phyloP scores from a whole-genome alignment of 2,329 filamentous ascomycete species.

The Whalleya microplaca region DNA sequence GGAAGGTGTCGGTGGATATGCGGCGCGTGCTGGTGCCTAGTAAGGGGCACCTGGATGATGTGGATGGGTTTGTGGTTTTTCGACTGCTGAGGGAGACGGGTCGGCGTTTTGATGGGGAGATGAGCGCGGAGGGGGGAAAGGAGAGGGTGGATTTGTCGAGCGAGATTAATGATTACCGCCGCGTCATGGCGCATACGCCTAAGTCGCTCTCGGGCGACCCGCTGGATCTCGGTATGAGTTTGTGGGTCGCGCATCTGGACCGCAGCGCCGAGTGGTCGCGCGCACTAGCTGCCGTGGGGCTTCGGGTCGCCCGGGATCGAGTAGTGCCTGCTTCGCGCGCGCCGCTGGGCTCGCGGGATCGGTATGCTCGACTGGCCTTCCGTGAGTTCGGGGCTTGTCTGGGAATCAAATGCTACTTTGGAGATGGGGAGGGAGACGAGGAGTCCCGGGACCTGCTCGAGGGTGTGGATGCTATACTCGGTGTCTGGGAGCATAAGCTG shows the following conservation, averaged over 20 bases:
- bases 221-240: constrained; percentile 62
- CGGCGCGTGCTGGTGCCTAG: constrained; percentile 49
- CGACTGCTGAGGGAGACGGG: constrained; percentile 50
- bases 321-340: constrained; percentile 32
- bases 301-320: constrained; percentile 31
- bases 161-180: constrained; percentile 57
- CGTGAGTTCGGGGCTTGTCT: constrained; percentile 58
- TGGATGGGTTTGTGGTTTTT: constrained; percentile 57
- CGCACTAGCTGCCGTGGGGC: constrained; percentile 37
- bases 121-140: no score
- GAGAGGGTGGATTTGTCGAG: no score
- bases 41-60: constrained; percentile 60
- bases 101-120: constrained; percentile 9
- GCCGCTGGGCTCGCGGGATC: constrained; percentile 29
- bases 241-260: constrained; percentile 60
- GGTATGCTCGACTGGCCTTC: constrained; percentile 47
- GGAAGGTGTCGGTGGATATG: constrained; percentile 59
- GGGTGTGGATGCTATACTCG: constrained; percentile 34
- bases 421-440: constrained; percentile 27
- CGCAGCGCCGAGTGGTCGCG: constrained; percentile 52
- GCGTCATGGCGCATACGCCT: constrained; percentile 48
- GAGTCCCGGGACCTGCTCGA: constrained; percentile 21
- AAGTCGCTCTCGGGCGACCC: constrained; percentile 49
- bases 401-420: constrained; percentile 47
- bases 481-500: constrained; percentile 41